Base-by-base conservation (phyloP, 192 early-diverging fungal species). In the Thamnidium elegans region DNA sequence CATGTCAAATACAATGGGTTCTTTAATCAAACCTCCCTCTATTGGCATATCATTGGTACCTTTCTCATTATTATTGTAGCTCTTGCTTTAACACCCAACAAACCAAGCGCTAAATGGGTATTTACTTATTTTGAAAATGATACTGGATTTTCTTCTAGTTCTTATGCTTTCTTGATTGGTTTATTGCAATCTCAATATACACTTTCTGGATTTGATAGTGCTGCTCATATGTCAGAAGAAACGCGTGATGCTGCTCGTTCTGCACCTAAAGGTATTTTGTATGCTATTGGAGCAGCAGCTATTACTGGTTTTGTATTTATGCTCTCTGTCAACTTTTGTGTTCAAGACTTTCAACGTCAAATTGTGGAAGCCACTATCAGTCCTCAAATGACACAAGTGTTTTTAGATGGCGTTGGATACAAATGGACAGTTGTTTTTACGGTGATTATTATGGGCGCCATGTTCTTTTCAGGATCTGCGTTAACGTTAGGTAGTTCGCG, bases 111-210 rank as follows among this genome's bases (percentile, higher is more conserved):
- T 3, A 44, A 56, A 48, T 84, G 76, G 58, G 83, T 84, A 58
- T 82, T 84, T 60, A 76, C 77, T 0, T 63, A 64, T 26, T 82
- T 82, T 71, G 66, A 79, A 50, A 84, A 84, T 69, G 69, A 79
- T 55, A 82, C 83, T 1, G 83, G 83, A 4, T 84, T 80, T 58
- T 67, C 65, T 0, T 74, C 71, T 11, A 74, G 65, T 62, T 73
- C 73, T 10, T 84, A 84, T 55, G 79, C 75, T 43, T 79, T 81
- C 44, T 71, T 81, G 50, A 65, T 84, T 23, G 83, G 81, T 20
- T 59, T 84, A 5, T 62, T 84, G 3, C 78, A 79, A 51, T 80
- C 75, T 32, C 81, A 81, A 60, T 84, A 82, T 63, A 84, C 83
- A 7, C 71, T 84, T 17, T 84, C 83, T 2, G 83, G 83, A 42